phyloP scores from a whole-genome alignment of 352 stramenopile species.

The Phytophthora rubi region DNA sequence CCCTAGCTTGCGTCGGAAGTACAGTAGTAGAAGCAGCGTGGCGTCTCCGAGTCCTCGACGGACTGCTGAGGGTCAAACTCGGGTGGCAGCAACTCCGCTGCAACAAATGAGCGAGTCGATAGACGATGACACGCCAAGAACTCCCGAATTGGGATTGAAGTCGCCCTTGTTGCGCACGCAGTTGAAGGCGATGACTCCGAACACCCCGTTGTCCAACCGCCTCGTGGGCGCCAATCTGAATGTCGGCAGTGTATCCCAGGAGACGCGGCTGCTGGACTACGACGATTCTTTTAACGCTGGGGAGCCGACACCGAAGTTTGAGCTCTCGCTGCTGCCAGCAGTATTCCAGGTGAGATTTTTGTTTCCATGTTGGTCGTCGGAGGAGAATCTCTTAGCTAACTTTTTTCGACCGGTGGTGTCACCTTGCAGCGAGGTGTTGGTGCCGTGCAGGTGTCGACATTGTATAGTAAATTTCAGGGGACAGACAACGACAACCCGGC shows the following conservation, averaged over 20 bases:
- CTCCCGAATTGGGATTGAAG: constrained; percentile 70
- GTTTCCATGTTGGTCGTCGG: not conserved
- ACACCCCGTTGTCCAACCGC: constrained; percentile 85
- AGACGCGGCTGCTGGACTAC: constrained; percentile 68
- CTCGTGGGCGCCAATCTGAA: constrained; percentile 80
- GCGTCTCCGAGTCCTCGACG: constrained; percentile 47
- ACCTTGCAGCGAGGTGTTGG: constrained; percentile 65
- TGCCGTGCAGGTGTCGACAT: constrained; percentile 82
- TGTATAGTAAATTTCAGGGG: constrained; percentile 88
- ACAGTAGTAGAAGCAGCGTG: constrained; percentile 59
- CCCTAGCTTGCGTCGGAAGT: constrained; percentile 72
- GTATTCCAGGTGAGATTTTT: constrained; percentile 71
- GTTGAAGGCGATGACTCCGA: constrained; percentile 84
- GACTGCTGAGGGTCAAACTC: constrained; percentile 10
- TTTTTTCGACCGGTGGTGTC: constrained; percentile 9
- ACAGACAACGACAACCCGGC: constrained; percentile 55
- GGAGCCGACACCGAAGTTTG: constrained; percentile 72
- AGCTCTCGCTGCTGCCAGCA: constrained; percentile 70
- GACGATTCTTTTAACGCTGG: constrained; percentile 73
- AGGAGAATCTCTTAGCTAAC: constrained; percentile 8
- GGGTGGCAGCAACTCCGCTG: constrained; percentile 24
- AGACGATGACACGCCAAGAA: constrained; percentile 65
- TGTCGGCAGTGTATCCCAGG: constrained; percentile 72
- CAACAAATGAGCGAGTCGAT: constrained; percentile 41
- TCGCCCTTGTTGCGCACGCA: constrained; percentile 82